Percentiles rank a stretch among this genome's conserved stretches.
These are phyloP conservation scores for Corylus americana DNA, from an alignment of 306 rosid species.

Conservation along the genomic window DNA sequence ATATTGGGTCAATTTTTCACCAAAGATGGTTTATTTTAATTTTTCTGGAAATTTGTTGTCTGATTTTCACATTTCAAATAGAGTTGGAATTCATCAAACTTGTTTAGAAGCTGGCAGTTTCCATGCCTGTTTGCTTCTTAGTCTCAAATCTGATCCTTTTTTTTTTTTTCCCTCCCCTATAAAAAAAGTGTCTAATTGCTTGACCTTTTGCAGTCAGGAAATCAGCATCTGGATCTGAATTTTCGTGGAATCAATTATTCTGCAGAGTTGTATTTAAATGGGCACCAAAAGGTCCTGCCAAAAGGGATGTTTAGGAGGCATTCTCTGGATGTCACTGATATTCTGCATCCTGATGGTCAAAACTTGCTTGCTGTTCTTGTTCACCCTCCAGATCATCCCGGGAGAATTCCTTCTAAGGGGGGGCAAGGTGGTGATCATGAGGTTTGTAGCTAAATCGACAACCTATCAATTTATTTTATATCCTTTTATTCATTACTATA, in stretches of 20 bases:
- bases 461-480: conserved; percentile 5
- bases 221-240: conserved; percentile 76
- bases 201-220: conserved; percentile 51
- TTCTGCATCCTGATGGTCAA: conserved; percentile 62
- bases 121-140: neutral
- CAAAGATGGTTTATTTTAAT: neutral
- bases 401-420: conserved; percentile 70
- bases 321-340: conserved; percentile 74
- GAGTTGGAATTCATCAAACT: neutral
- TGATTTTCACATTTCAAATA: neutral
- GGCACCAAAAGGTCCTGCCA: conserved; percentile 63
- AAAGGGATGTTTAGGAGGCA: conserved; percentile 97
- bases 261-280: conserved; percentile 82
- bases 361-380: conserved; percentile 93
- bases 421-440: conserved; percentile 99
- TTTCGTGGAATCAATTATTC: conserved; percentile 91
- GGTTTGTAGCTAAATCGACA: conserved; percentile 39
- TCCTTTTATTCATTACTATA: neutral
- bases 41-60: neutral
- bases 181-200: conserved; percentile 9
- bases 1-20: neutral
- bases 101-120: neutral
- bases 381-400: conserved; percentile 97
- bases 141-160: neutral
- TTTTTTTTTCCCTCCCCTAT: neutral